Conservation (phyloP, 2,329 filamentous ascomycete genomes). For the Phialemoniopsis sp. region DNA sequence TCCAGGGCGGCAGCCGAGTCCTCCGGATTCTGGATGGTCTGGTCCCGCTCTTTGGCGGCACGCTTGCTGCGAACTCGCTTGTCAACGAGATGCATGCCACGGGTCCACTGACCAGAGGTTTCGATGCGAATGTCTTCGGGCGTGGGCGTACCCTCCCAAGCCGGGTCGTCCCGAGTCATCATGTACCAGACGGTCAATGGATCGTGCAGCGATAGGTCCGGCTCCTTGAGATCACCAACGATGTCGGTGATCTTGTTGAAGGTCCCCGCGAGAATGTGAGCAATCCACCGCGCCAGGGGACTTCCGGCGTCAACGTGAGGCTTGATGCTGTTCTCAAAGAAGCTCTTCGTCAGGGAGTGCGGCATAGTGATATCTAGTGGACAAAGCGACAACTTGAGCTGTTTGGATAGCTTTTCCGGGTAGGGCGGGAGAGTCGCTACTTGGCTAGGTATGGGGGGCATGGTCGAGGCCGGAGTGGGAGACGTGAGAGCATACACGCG, state of each 20-base stretch:
- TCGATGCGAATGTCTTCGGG: conserved; percentile 86
- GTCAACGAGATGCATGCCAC: conserved; percentile 87
- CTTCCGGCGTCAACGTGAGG: conserved; percentile 57
- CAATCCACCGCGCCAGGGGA: conserved; percentile 70
- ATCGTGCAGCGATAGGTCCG: conserved; percentile 69
- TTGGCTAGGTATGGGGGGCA: conserved; percentile 62
- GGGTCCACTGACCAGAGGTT: conserved; percentile 88
- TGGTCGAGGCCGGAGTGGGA: conserved; percentile 68
- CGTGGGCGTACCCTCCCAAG: conserved; percentile 52
- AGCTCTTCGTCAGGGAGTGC: conserved; percentile 60
- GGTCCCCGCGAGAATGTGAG: conserved; percentile 66
- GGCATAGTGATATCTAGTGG: conserved; percentile 73
- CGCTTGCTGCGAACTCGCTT: conserved; percentile 56
- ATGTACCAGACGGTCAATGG: conserved; percentile 78
- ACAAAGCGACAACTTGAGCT: conserved; percentile 66
- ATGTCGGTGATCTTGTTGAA: conserved; percentile 66
- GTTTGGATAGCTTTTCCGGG: conserved; percentile 57
- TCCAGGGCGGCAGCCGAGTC: conserved; percentile 43
- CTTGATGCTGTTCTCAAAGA: conserved; percentile 53
- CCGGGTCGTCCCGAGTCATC: conserved; percentile 54
- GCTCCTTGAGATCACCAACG: conserved; percentile 51
- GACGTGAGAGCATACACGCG: conserved; percentile 76
- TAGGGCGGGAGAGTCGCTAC: conserved; percentile 54
- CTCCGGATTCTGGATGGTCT: conserved; percentile 26
- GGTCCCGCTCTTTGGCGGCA: conserved; percentile 1